phyloP scores from a whole-genome alignment of 2,329 filamentous ascomycete genomes.

The Ascomycota sp. region DNA sequence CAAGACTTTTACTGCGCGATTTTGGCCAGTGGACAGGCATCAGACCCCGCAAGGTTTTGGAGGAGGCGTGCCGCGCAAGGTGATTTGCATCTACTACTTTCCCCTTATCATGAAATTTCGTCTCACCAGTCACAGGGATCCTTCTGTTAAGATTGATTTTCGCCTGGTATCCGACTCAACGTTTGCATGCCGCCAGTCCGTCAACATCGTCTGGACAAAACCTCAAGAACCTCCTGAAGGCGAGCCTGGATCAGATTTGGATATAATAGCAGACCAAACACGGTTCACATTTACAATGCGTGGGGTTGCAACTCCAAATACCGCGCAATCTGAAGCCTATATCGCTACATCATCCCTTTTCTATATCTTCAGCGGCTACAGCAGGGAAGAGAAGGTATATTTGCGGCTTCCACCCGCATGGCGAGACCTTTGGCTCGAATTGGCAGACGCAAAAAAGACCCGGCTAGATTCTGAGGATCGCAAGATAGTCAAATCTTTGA shows the following conservation, averaged over 20 bases:
- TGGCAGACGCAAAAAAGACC: constrained; percentile 49
- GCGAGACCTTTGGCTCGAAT: constrained; percentile 71
- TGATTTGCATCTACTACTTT: constrained; percentile 12
- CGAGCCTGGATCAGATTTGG: constrained; percentile 17
- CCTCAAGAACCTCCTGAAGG: constrained; percentile 31
- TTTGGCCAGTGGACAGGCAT: constrained; percentile 72
- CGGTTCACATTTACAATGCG: constrained; percentile 54
- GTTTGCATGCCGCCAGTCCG: constrained; percentile 55
- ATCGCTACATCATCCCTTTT: constrained; percentile 69
- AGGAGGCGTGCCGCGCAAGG: constrained; percentile 75
- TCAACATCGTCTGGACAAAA: constrained; percentile 65
- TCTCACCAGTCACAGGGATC: constrained; percentile 32
- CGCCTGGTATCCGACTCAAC: constrained; percentile 49
- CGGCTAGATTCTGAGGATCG: constrained; percentile 53
- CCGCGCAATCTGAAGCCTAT: constrained; percentile 70
- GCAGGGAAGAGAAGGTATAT: constrained; percentile 72
- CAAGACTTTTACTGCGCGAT: constrained; percentile 47
- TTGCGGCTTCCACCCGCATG: constrained; percentile 59
- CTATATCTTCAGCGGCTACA: constrained; percentile 53
- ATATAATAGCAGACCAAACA: constrained; percentile 23
- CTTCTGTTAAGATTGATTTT: constrained; percentile 45
- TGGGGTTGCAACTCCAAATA: constrained; percentile 50
- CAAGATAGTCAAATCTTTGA: constrained; percentile 43
- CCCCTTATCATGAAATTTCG: not conserved
- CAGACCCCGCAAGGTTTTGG: constrained; percentile 53